These are phyloP conservation scores for Tetrahymena malaccensis DNA, from an alignment of 73 alveolate species.

Conservation along the genomic window DNA sequence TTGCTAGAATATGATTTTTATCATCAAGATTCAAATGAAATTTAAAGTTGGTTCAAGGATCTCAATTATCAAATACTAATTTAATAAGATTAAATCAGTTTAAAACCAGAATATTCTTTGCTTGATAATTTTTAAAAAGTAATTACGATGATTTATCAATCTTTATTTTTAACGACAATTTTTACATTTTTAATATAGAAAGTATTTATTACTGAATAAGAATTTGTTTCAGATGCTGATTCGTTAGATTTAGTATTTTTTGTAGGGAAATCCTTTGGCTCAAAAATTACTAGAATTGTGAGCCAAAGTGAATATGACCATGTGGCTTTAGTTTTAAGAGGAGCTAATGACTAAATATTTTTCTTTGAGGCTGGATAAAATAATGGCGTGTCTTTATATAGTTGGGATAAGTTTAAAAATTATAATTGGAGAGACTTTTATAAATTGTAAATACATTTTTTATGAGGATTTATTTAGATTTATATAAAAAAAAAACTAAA, in stretches of 20 bases:
- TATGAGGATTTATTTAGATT: neutral
- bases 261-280: neutral
- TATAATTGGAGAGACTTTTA: slow-evolving; percentile 21
- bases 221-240: neutral
- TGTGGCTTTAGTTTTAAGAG: slow-evolving; percentile 45
- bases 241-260: neutral
- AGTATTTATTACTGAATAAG: neutral
- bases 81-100: neutral
- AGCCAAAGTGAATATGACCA: slow-evolving; percentile 41
- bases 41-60: neutral
- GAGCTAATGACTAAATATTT: slow-evolving; percentile 11
- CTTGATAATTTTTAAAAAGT: neutral
- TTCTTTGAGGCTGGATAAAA: slow-evolving; percentile 46
- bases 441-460: neutral
- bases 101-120: neutral
- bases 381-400: slow-evolving; percentile 43
- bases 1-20: neutral
- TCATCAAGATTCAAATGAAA: neutral
- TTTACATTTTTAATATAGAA: neutral
- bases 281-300: neutral
- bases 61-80: neutral
- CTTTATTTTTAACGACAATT: neutral
- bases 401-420: neutral
- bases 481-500: neutral
- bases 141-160: neutral